phyloP scores from a whole-genome alignment of 345 rosid genomes.

The Anastatica hierochuntica region DNA sequence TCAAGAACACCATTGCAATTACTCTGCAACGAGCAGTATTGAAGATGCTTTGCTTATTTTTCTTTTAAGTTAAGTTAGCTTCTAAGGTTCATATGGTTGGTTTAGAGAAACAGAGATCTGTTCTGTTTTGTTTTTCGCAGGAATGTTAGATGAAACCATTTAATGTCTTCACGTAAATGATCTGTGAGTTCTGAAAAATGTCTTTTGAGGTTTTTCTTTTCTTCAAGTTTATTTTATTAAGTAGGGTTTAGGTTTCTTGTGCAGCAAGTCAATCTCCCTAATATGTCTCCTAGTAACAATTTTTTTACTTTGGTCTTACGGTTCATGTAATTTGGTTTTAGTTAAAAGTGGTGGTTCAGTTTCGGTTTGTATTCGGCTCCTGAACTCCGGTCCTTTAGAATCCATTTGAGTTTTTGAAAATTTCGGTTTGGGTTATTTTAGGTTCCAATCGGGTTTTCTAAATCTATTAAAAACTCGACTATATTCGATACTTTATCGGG shows the following conservation, averaged over 20 bases:
- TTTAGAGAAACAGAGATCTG: slow-evolving; percentile 1
- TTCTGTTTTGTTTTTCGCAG: neutral
- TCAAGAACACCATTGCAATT: slow-evolving; percentile 46
- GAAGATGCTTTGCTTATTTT: slow-evolving; percentile 22
- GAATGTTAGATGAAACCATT: slow-evolving; percentile 1
- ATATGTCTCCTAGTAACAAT: neutral
- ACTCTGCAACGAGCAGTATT: slow-evolving; percentile 46
- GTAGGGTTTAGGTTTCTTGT: neutral
- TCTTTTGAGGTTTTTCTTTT: neutral
- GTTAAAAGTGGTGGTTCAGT: too few relatives aligned
- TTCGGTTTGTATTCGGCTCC: too few relatives aligned
- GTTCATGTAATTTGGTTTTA: too few relatives aligned
- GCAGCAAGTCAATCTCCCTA: neutral
- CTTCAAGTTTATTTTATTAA: neutral
- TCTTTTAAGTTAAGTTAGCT: slow-evolving; percentile 1
- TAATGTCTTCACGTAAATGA: slow-evolving; percentile 16
- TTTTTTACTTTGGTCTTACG: too few relatives aligned
- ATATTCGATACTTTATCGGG: too few relatives aligned
- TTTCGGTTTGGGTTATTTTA: too few relatives aligned
- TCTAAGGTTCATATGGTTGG: neutral
- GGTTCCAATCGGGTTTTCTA: too few relatives aligned
- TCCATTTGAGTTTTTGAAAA: too few relatives aligned
- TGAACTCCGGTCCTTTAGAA: too few relatives aligned
- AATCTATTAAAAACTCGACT: too few relatives aligned
- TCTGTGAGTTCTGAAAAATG: neutral